Percentiles rank a stretch among this genome's conserved stretches.
phyloP scores from a whole-genome alignment of 805 yeast genomes.

The Hanseniaspora guilliermondii region DNA sequence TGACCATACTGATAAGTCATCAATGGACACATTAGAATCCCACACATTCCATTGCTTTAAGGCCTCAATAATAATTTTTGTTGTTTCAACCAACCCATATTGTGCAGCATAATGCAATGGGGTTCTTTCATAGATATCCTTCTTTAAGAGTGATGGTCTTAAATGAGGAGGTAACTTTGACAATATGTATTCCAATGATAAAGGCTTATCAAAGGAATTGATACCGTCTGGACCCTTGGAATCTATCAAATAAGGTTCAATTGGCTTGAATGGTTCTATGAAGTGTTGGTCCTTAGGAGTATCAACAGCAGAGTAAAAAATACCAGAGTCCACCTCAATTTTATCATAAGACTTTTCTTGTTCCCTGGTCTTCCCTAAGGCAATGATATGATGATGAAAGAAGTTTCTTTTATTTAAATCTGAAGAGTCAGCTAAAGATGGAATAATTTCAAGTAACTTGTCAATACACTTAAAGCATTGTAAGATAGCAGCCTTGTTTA shows the following conservation, averaged over 20 bases:
- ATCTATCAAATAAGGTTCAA: constrained; percentile 43
- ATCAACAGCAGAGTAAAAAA: constrained; percentile 13
- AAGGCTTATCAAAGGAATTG: constrained; percentile 44
- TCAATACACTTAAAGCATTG: constrained; percentile 48
- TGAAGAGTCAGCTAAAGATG: constrained; percentile 45
- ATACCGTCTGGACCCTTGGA: constrained; percentile 54
- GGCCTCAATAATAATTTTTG: constrained; percentile 44
- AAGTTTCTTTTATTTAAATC: constrained; percentile 77
- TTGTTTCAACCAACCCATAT: constrained; percentile 60
- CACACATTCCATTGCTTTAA: constrained; percentile 50
- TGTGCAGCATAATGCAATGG: constrained; percentile 86
- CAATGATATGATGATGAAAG: constrained; percentile 70
- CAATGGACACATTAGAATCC: constrained; percentile 40
- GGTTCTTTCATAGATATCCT: constrained; percentile 66
- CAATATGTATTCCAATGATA: constrained; percentile 50
- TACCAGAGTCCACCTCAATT: neutral
- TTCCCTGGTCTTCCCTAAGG: constrained; percentile 54
- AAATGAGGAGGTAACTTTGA: constrained; percentile 42
- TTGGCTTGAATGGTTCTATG: constrained; percentile 17
- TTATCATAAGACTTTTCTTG: constrained; percentile 7
- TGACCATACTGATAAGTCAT: constrained; percentile 50
- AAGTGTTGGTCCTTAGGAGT: constrained; percentile 28
- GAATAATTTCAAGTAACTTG: constrained; percentile 38
- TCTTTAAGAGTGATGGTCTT: constrained; percentile 45
- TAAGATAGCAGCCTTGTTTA: constrained; percentile 53